Conservation (phyloP, 2,329 filamentous ascomycete genomes). For the Clathrospora elynae region DNA sequence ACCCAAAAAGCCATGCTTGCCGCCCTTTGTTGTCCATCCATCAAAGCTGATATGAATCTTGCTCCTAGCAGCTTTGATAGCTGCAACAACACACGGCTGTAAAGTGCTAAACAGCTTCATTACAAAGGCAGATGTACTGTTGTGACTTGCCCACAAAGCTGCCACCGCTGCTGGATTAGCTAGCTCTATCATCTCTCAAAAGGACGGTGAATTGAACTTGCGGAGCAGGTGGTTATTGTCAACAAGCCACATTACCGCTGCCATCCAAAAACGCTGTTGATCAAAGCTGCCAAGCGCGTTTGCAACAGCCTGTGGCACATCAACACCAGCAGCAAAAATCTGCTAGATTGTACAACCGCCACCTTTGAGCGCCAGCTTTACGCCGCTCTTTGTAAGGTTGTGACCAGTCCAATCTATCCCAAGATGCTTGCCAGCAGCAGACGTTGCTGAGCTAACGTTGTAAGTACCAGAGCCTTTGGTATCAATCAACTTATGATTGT, state of each 20-base stretch:
- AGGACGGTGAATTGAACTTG: background rate
- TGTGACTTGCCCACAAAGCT: constrained; percentile 5
- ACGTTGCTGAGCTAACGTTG: too few relatives aligned
- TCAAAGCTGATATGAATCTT: constrained; percentile 6
- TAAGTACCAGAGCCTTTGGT: too few relatives aligned
- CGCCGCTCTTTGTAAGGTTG: background rate
- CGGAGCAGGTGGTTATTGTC: background rate
- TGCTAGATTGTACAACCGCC: background rate
- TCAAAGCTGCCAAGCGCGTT: background rate
- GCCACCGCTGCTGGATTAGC: constrained; percentile 3
- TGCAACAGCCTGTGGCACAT: background rate
- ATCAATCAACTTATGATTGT: too few relatives aligned
- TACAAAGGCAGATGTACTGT: background rate
- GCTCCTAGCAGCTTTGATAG: background rate
- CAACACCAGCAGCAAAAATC: background rate
- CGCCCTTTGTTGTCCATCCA: background rate
- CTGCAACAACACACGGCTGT: background rate
- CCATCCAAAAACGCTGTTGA: too few relatives aligned
- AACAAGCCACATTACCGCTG: background rate
- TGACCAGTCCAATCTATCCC: too few relatives aligned
- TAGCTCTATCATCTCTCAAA: background rate
- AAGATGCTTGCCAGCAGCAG: background rate
- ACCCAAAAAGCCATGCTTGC: constrained; percentile 5
- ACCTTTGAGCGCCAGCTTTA: too few relatives aligned
- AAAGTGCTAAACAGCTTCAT: background rate